Evolutionary conservation across 148 eudicot species (phyloP), one percentile per base, ranked within the genome.

Genomic region (Amaranthus cruentus): DNA sequence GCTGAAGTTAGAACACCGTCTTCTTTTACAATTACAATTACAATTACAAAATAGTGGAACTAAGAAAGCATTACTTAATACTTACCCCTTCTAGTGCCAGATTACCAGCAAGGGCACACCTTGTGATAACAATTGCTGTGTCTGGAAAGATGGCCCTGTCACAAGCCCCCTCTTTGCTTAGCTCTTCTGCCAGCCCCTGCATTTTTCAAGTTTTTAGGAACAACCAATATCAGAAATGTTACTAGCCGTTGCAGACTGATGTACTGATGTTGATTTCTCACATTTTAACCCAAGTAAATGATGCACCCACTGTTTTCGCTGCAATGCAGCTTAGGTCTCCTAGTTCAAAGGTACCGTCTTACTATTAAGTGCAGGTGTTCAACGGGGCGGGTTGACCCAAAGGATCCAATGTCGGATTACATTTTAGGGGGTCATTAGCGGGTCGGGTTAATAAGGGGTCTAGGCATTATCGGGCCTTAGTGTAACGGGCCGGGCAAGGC

Each of bases 81-180:
- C 97, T 88, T 83, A 92, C 97, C 79, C 97, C 97, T 87, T 92
- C 96, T 12, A 80, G 78, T 1, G 84, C 72, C 78, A 88, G 78
- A 77, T 91, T 89, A 2, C 86, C 97, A 3, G 82, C 76, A 81
- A 93, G 73, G 66, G 91, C 88, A 79, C 98, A 93, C 77, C 95
- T 86, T 43, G 85, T 79, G 71, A 81, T 52, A 12, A 91, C 80
- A 13, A 90, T 78, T 79, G 66, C 84, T 47, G 95, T 76, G 67
- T 93, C 98, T 0, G 97, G 98, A 79, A 87, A 93, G 57, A 93
- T 93, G 47, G 98, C 98, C 78, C 21, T 47, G 57, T 89, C 95
- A 72, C 98, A 93, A 7, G 98, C 98, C 75, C 98, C 98, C 7
- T 91, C 98, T 81, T 70, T 85, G 74, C 96, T 79, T 85, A 93